Percentiles rank a stretch among this genome's conserved stretches.
These are phyloP conservation scores for Entomortierella lignicola DNA, from an alignment of 192 early-diverging fungal genomes.

Conservation along the genomic window DNA sequence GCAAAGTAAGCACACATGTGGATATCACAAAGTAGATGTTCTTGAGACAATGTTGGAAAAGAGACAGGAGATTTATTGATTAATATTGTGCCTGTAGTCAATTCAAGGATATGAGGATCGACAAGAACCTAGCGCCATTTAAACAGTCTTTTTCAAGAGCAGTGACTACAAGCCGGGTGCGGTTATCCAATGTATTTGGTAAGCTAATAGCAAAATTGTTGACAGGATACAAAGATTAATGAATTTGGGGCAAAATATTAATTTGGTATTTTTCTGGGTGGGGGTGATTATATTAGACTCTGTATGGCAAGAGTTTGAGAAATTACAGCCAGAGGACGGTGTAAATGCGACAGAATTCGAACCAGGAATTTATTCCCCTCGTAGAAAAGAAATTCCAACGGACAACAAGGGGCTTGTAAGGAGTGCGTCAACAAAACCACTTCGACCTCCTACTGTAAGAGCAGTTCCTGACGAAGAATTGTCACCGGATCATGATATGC, in stretches of 20 bases:
- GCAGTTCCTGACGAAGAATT: conserved; percentile 29
- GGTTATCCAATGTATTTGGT: conserved; percentile 60
- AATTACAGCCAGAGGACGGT: conserved; percentile 43
- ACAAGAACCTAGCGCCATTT: conserved; percentile 59
- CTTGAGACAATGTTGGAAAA: background rate
- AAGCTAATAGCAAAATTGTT: no score
- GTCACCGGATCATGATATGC: conserved; percentile 14
- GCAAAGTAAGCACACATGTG: conserved; percentile 58
- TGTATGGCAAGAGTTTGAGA: conserved; percentile 53
- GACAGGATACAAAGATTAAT: background rate
- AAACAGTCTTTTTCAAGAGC: conserved; percentile 62
- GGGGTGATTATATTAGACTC: conserved; percentile 13
- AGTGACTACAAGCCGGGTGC: conserved; percentile 55
- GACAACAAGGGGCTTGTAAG: conserved; percentile 24
- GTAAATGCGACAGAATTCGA: conserved; percentile 1
- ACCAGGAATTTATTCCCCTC: conserved; percentile 28
- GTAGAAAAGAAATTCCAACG: background rate
- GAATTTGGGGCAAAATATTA: background rate
- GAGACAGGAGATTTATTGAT: background rate
- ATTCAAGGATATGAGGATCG: conserved; percentile 60
- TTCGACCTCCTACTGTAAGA: conserved; percentile 7
- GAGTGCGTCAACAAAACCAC: conserved; percentile 24
- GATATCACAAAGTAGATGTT: no score
- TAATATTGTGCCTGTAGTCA: conserved; percentile 34
- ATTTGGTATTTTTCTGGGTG: no score